A percentile compares a stretch with the other conserved stretches of the same genome.
Evolutionary conservation across 768 basidiomycete species (phyloP).

Genomic region (Bullera alba): DNA sequence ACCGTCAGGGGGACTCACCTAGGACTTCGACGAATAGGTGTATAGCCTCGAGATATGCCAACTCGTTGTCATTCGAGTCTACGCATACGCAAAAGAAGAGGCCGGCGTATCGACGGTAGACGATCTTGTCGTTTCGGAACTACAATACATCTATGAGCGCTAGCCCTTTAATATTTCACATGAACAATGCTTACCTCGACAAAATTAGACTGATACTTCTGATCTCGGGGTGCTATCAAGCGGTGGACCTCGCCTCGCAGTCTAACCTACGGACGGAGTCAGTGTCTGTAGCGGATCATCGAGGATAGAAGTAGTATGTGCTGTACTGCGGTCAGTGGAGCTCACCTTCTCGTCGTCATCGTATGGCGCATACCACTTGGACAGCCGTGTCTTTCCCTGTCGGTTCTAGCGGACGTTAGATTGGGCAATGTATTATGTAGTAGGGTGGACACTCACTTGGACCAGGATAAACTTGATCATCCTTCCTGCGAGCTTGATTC

Average conservation of each 20-base stretch:
- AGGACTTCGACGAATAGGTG: conserved; percentile 97
- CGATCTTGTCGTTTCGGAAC: conserved; percentile 97
- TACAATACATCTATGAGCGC: conserved; percentile 43
- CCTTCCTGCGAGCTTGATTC: neutral
- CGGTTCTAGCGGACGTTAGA: conserved; percentile 63
- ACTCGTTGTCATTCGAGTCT: conserved; percentile 95
- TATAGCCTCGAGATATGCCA: conserved; percentile 94
- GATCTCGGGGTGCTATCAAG: conserved; percentile 89
- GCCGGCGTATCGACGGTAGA: conserved; percentile 93
- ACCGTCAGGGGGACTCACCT: conserved; percentile 53
- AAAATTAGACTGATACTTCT: conserved; percentile 98
- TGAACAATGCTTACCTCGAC: conserved; percentile 66
- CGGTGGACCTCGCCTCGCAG: conserved; percentile 94
- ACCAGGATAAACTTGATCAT: conserved; percentile 99
- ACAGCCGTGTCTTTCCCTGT: conserved; percentile 93
- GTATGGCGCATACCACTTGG: conserved; percentile 98
- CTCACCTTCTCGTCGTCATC: conserved; percentile 96
- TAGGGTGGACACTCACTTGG: conserved; percentile 56
- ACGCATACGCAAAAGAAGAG: conserved; percentile 97
- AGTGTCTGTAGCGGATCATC: neutral
- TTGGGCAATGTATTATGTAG: too few relatives aligned
- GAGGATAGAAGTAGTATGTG: neutral
- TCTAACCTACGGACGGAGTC: conserved; percentile 59
- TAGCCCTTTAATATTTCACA: neutral
- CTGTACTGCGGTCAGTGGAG: too few relatives aligned